Evolutionary conservation across 2,329 filamentous ascomycete species (phyloP).

Genomic region (Tolypocladium pustulatum): DNA sequence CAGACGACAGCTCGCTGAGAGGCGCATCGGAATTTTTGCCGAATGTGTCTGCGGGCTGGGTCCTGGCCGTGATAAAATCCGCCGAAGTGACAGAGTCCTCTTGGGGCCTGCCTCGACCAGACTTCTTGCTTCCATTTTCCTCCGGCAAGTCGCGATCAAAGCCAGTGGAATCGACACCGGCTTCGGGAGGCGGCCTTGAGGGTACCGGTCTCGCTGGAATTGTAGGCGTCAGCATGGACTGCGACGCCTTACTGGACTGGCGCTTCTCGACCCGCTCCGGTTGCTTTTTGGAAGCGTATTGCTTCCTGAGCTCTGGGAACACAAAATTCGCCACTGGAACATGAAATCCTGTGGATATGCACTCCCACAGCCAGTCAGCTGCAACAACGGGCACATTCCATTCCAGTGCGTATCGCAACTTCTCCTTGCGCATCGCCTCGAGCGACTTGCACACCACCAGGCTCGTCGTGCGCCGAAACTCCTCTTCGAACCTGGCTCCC

Average conservation of each 20-base stretch:
- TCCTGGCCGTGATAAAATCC: conserved; percentile 32
- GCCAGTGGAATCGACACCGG: conserved; percentile 27
- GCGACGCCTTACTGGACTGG: not conserved
- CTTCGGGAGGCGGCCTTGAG: conserved; percentile 7
- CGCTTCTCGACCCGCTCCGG: not conserved
- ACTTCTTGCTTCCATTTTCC: conserved; percentile 4
- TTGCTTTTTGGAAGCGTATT: conserved; percentile 10
- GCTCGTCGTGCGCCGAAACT: conserved; percentile 59
- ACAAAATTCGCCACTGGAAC: conserved; percentile 35
- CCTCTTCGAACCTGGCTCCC: conserved; percentile 72
- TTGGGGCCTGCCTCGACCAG: conserved; percentile 1
- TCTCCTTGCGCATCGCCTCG: conserved; percentile 54
- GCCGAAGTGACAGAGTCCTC: conserved; percentile 18
- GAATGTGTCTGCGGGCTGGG: conserved; percentile 19
- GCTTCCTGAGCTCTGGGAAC: conserved; percentile 34
- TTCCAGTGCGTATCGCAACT: conserved; percentile 64
- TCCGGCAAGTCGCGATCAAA: conserved; percentile 23
- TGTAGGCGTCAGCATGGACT: conserved; percentile 1
- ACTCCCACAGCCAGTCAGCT: conserved; percentile 77
- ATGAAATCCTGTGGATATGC: conserved; percentile 48
- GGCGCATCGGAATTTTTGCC: conserved; percentile 20
- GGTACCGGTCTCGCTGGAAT: not conserved
- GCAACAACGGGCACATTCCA: conserved; percentile 75
- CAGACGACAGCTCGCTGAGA: conserved; percentile 29
- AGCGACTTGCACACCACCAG: conserved; percentile 63